Evolutionary conservation across 2,329 filamentous ascomycete genomes (phyloP).

Genomic region (Stagonosporopsis chrysanthemi): DNA sequence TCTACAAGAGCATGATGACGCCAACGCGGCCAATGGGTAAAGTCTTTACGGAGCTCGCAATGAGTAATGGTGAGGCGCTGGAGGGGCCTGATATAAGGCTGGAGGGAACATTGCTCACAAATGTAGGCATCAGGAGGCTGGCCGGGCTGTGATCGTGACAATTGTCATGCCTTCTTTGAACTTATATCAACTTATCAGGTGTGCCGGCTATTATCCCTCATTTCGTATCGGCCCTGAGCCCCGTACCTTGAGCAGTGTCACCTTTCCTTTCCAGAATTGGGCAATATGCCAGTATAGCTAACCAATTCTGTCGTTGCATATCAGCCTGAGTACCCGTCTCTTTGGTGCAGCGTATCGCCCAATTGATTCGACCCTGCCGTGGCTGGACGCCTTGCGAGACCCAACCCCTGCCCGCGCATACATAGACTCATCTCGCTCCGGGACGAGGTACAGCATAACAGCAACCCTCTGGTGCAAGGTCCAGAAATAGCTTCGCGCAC

Average conservation of each 20-base stretch:
- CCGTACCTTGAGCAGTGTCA: background rate
- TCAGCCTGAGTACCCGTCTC: background rate
- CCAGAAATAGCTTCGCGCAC: background rate
- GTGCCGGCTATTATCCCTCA: background rate
- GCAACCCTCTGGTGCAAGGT: background rate
- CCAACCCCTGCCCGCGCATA: background rate
- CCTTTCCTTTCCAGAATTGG: background rate
- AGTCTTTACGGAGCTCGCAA: constrained; percentile 59
- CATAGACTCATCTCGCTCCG: constrained; percentile 10
- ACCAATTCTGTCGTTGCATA: background rate
- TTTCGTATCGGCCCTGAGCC: background rate
- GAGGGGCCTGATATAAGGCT: constrained; percentile 48
- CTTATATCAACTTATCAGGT: background rate
- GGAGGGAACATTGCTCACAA: constrained; percentile 50
- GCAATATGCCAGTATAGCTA: background rate
- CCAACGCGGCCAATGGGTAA: constrained; percentile 59
- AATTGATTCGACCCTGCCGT: background rate
- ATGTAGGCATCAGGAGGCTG: constrained; percentile 52
- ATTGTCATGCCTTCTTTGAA: background rate
- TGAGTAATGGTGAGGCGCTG: constrained; percentile 55
- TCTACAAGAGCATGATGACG: constrained; percentile 47
- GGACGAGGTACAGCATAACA: background rate
- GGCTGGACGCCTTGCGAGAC: background rate
- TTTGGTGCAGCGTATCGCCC: background rate
- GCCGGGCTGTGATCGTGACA: constrained; percentile 32